phyloP scores from a whole-genome alignment of 495 filamentous ascomycete genomes.

The Podospora australis region DNA sequence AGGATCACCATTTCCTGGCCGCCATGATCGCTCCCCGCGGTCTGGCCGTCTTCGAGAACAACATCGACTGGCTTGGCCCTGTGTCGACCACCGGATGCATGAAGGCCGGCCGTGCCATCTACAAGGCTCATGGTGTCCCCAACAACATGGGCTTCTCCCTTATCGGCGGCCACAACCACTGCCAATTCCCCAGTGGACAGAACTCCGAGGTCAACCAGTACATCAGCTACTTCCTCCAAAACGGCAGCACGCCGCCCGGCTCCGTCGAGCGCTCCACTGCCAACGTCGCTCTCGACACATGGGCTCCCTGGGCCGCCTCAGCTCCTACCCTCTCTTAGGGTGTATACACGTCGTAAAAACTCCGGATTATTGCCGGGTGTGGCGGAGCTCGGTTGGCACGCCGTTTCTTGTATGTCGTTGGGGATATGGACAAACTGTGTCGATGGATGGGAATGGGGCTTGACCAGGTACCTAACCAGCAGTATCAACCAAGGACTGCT shows the following conservation, averaged over 20 bases:
- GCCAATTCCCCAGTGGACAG: conserved; percentile 44
- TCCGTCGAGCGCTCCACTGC: conserved; percentile 36
- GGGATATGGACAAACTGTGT: background rate
- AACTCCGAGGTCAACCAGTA: conserved; percentile 42
- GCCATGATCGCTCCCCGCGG: conserved; percentile 43
- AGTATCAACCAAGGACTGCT: no score
- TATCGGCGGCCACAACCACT: conserved; percentile 48
- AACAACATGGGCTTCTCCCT: conserved; percentile 51
- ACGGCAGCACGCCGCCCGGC: conserved; percentile 24
- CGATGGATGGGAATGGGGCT: background rate
- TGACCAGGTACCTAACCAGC: no score
- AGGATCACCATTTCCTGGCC: conserved; percentile 48
- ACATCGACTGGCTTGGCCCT: conserved; percentile 52
- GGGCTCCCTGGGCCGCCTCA: conserved; percentile 35
- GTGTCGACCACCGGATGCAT: conserved; percentile 48
- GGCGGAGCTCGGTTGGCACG: no score
- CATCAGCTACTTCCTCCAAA: conserved; percentile 43
- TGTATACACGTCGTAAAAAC: no score
- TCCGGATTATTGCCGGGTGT: no score
- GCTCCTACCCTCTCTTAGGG: conserved; percentile 32
- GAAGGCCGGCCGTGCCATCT: conserved; percentile 46
- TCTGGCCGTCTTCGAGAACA: conserved; percentile 45
- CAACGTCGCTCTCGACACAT: conserved; percentile 27
- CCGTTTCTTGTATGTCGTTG: background rate
- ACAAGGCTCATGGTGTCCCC: conserved; percentile 44